A percentile compares a stretch with the other conserved stretches of the same genome.
Conservation (phyloP, 352 stramenopile species). For the Pythium grandisporangium region DNA sequence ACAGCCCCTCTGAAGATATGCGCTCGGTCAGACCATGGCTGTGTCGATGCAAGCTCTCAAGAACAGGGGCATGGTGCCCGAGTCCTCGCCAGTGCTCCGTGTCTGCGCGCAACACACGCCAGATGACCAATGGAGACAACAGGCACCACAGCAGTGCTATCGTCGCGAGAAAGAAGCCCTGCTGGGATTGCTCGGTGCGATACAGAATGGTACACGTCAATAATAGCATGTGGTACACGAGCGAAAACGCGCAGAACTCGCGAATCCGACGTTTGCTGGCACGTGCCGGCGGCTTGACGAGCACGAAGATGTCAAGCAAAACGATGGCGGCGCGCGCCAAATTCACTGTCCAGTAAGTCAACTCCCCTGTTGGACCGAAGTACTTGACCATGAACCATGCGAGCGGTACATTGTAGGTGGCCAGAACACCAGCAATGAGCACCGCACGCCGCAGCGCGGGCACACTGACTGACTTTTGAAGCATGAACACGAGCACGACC, state of each 20-base stretch:
- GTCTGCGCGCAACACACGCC: slow-evolving; percentile 15
- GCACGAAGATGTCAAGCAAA: slow-evolving; percentile 3
- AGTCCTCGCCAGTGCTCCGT: slow-evolving; percentile 18
- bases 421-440: slow-evolving; percentile 17
- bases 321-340: neutral
- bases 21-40: neutral
- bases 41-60: neutral
- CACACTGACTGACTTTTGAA: slow-evolving; percentile 31
- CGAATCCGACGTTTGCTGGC: slow-evolving; percentile 8
- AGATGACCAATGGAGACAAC: slow-evolving; percentile 12
- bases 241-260: slow-evolving; percentile 6
- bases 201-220: slow-evolving; percentile 4
- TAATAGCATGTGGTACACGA: slow-evolving; percentile 2
- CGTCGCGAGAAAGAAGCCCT: slow-evolving; percentile 5
- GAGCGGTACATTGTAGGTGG: slow-evolving; percentile 20
- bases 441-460: slow-evolving; percentile 21
- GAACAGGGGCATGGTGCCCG: neutral
- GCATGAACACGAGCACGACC: slow-evolving; percentile 28
- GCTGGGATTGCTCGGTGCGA: slow-evolving; percentile 6
- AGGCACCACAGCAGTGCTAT: slow-evolving; percentile 6
- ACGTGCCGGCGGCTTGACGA: neutral
- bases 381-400: slow-evolving; percentile 4
- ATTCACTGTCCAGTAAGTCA: neutral
- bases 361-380: slow-evolving; percentile 16
- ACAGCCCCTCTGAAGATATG: slow-evolving; percentile 8